Conservation (phyloP, 352 stramenopile species). For the Pythium biforme region DNA sequence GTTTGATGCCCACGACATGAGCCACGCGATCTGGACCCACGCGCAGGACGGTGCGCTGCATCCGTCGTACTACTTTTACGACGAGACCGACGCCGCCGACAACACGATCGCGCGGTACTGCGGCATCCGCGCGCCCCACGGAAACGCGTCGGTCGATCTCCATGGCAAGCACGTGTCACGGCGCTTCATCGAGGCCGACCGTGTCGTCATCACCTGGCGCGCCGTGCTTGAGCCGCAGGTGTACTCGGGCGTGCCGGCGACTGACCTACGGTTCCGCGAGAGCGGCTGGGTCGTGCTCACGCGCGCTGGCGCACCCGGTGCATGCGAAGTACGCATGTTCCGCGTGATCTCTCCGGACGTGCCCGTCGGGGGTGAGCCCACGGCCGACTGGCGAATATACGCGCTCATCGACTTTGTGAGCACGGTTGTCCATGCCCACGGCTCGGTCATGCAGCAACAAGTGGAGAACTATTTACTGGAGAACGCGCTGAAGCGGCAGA, state of each 20-base stretch:
- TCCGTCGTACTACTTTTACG: constrained; percentile 25
- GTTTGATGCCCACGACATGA: constrained; percentile 31
- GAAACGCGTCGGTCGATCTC: constrained; percentile 32
- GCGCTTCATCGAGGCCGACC: constrained; percentile 30
- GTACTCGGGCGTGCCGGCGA: constrained; percentile 21
- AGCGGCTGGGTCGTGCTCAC: constrained; percentile 17
- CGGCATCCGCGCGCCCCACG: constrained; percentile 17
- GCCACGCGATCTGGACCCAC: constrained; percentile 26
- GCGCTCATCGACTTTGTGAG: constrained; percentile 49
- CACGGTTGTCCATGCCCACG: constrained; percentile 15
- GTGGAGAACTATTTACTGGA: constrained; percentile 27
- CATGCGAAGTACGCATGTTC: constrained; percentile 17
- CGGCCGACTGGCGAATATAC: constrained; percentile 27
- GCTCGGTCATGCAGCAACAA: constrained; percentile 21
- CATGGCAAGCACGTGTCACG: constrained; percentile 44
- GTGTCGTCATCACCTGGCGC: constrained; percentile 47
- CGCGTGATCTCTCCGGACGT: constrained; percentile 29
- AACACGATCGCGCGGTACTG: constrained; percentile 27
- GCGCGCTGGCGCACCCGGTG: not conserved
- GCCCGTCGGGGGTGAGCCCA: constrained; percentile 30
- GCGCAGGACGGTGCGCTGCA: constrained; percentile 15
- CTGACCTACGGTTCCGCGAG: constrained; percentile 12
- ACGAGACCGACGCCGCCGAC: constrained; percentile 24
- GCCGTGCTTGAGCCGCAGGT: constrained; percentile 40
- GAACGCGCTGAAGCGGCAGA: constrained; percentile 23